phyloP scores from a whole-genome alignment of 1,284 basidiomycete species.

The Cryptococcus floricola region DNA sequence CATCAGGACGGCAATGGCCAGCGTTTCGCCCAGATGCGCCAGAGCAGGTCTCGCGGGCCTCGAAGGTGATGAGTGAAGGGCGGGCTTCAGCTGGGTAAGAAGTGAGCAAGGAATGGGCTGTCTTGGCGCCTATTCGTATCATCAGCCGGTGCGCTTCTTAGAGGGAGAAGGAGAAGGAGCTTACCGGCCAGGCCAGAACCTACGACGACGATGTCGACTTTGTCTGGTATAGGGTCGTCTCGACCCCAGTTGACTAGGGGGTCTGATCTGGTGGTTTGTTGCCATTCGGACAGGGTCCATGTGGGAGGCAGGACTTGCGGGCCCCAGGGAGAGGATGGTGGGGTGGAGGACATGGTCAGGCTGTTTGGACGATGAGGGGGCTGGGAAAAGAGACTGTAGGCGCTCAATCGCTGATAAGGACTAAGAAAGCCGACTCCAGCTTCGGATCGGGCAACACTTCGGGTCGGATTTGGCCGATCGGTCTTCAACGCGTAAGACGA shows the following conservation, averaged over 20 bases:
- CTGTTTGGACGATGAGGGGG: no score
- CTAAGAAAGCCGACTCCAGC: no score
- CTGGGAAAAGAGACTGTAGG: no score
- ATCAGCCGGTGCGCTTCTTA: background rate
- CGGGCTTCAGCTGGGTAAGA: background rate
- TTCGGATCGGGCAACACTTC: no score
- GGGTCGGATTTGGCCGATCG: no score
- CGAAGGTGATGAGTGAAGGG: conserved; percentile 34
- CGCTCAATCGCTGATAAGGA: no score
- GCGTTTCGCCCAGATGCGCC: conserved; percentile 47
- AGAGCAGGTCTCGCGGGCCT: conserved; percentile 42
- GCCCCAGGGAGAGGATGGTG: conserved; percentile 8
- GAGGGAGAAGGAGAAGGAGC: background rate
- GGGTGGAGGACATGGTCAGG: conserved; percentile 17
- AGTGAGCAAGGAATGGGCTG: conserved; percentile 7
- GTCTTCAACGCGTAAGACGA: no score
- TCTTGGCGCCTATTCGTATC: conserved; percentile 4
- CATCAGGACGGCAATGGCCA: conserved; percentile 42
- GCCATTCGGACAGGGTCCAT: conserved; percentile 37
- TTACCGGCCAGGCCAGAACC: conserved; percentile 33
- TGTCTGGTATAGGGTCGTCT: conserved; percentile 20
- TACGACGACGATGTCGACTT: conserved; percentile 33
- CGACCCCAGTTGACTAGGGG: conserved; percentile 28
- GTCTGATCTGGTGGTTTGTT: conserved; percentile 27
- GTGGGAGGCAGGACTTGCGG: conserved; percentile 22